Evolutionary conservation across 805 yeast genomes (phyloP), one percentile per base, ranked within the genome.

Genomic region (Lipomyces lipofer): DNA sequence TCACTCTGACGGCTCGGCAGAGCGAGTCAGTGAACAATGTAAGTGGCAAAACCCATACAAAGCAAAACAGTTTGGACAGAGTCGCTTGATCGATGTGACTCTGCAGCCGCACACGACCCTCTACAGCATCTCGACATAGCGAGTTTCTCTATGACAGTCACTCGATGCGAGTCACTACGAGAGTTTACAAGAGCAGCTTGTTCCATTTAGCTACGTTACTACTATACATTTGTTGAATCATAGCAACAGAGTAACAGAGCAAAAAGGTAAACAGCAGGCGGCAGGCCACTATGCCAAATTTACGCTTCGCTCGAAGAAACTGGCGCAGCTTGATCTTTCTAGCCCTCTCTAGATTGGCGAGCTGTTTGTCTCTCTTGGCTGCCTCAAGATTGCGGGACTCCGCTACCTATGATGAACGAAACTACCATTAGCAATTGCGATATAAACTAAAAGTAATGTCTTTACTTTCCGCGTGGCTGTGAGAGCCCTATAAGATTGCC

Each of bases 241-340:
- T 35, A 35, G 39, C 39, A 35, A 35, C 39, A 15, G 39, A 15
- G 22, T n/a, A 29, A 29, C 13, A 2, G 33, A 29, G 33, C 33
- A 29, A 29, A 29, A 29, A 3, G 33, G 33, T n/a, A 29, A 3
- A 29, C 33, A n/a, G n/a, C n/a, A n/a, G n/a, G 13, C 10, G 3
- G 36, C 36, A 32, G n/a, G 39, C 22, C 39, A 35, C 39, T 35
- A 35, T 35, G 39, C 21, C 39, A 35, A 35, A 35, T 35, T n/a
- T 35, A n/a, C 22, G 22, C 39, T 35, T 35, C 39, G 39, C 39
- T n/a, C 15, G 21, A 35, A 35, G 39, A 35, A 22, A 35, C 39
- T 35, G 39, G 2, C 39, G 39, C 22, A 35, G 39, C 39, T 35
- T 35, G 22, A 17, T 22, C 19, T 13, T 35, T 35, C 39, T 35